Evolutionary conservation across 768 basidiomycete species (phyloP).

Genomic region (Termitomyces sp.): DNA sequence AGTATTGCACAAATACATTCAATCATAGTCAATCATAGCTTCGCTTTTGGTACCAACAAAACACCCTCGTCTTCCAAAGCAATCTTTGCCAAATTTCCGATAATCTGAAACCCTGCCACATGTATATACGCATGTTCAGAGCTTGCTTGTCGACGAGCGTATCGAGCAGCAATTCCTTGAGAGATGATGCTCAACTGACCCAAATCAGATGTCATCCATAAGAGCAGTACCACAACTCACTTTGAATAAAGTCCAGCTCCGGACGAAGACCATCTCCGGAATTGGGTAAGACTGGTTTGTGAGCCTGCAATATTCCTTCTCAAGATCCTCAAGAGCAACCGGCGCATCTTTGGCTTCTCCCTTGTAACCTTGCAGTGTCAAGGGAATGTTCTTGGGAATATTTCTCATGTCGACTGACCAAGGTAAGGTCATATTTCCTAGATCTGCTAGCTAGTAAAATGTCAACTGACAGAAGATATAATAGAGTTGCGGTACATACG

Average conservation of each 20-base stretch:
- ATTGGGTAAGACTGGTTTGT: slow-evolving; percentile 70
- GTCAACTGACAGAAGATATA: background rate
- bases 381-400: slow-evolving; percentile 22
- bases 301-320: slow-evolving; percentile 74
- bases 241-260: slow-evolving; percentile 83
- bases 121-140: slow-evolving; percentile 65
- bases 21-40: background rate
- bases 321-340: slow-evolving; percentile 64
- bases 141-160: slow-evolving; percentile 82
- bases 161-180: slow-evolving; percentile 88
- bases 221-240: slow-evolving; percentile 31
- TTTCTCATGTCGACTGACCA: slow-evolving; percentile 56
- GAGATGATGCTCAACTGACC: slow-evolving; percentile 69
- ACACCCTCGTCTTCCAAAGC: slow-evolving; percentile 53
- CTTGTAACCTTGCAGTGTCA: slow-evolving; percentile 55
- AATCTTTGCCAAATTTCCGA: slow-evolving; percentile 58
- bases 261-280: slow-evolving; percentile 68
- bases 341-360: slow-evolving; percentile 50
- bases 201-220: background rate
- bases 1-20: background rate
- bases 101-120: slow-evolving; percentile 43
- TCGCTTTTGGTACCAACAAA: slow-evolving; percentile 18
- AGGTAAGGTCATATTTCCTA: slow-evolving; percentile 85
- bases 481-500: slow-evolving; percentile 35
- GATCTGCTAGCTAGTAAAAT: slow-evolving; percentile 63